Percentiles rank a stretch among this genome's conserved stretches.
Evolutionary conservation across 768 basidiomycete genomes (phyloP).

Genomic region (Leccinum rimulosum): DNA sequence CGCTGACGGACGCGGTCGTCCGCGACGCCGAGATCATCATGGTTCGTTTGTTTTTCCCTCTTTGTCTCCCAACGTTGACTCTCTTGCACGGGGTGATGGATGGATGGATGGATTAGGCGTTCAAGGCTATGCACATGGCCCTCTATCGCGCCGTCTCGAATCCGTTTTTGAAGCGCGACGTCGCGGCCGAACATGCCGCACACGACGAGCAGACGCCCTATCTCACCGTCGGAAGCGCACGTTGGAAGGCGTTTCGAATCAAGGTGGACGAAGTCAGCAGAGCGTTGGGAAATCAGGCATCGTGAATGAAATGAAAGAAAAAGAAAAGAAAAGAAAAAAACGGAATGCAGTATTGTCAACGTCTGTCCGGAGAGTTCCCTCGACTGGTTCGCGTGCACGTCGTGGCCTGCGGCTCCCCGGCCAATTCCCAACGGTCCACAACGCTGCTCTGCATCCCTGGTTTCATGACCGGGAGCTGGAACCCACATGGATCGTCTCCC

Average conservation of each 20-base stretch:
- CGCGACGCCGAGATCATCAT: constrained; percentile 75
- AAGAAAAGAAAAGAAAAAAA: background rate
- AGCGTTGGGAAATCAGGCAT: constrained; percentile 46
- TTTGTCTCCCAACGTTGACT: background rate
- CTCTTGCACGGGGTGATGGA: background rate
- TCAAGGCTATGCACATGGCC: constrained; percentile 86
- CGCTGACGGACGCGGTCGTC: constrained; percentile 77
- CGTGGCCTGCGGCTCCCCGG: constrained; percentile 25
- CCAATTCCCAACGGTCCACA: constrained; percentile 22
- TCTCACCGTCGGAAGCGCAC: constrained; percentile 57
- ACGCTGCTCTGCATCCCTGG: constrained; percentile 11
- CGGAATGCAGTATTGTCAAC: background rate
- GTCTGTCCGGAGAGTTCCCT: background rate
- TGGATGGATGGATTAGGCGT: constrained; percentile 52
- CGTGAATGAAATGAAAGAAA: constrained; percentile 10
- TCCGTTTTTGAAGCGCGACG: constrained; percentile 75
- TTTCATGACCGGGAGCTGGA: constrained; percentile 21
- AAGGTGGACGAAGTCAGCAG: constrained; percentile 75
- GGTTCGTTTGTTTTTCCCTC: constrained; percentile 41
- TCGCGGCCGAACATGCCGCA: constrained; percentile 39
- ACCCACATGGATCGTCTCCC: constrained; percentile 64
- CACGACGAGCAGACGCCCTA: constrained; percentile 51
- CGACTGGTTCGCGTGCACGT: constrained; percentile 24
- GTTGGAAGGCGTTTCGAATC: constrained; percentile 67
- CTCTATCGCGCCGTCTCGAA: constrained; percentile 83